A percentile compares a stretch with the other conserved stretches of the same genome.
phyloP scores from a whole-genome alignment of 805 yeast species.

The Isabelozyma pseudorhagii region DNA sequence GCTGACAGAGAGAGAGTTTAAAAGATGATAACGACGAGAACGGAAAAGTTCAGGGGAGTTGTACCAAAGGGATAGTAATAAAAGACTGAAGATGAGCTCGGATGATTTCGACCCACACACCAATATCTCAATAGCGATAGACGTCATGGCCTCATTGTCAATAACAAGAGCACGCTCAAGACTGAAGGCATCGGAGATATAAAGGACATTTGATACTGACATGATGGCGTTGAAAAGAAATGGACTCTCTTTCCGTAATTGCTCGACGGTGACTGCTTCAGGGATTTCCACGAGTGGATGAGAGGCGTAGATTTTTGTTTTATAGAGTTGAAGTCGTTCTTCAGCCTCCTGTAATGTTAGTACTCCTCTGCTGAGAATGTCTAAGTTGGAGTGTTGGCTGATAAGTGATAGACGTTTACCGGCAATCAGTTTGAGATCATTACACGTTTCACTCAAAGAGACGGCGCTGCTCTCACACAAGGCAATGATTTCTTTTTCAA shows the following conservation, averaged over 20 bases:
- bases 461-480: constrained; percentile 29
- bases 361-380: constrained; percentile 56
- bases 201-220: constrained; percentile 53
- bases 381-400: constrained; percentile 26
- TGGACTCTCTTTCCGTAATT: constrained; percentile 52
- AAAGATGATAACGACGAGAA: constrained; percentile 72
- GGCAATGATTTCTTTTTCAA: constrained; percentile 38
- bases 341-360: constrained; percentile 60
- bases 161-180: constrained; percentile 16
- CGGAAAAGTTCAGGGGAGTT: constrained; percentile 79
- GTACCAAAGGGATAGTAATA: constrained; percentile 73
- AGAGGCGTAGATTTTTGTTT: constrained; percentile 39
- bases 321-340: constrained; percentile 49
- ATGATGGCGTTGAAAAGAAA: constrained; percentile 62
- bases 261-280: constrained; percentile 39
- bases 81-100: constrained; percentile 61
- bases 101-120: constrained; percentile 67
- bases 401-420: constrained; percentile 37
- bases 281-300: constrained; percentile 63
- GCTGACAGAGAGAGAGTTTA: constrained; percentile 61
- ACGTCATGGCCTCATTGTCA: constrained; percentile 51
- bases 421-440: constrained; percentile 44
- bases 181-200: constrained; percentile 37
- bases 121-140: constrained; percentile 57
- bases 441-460: constrained; percentile 41